Base-by-base conservation (phyloP, 768 basidiomycete species). In the Podaxis carcinomalis region DNA sequence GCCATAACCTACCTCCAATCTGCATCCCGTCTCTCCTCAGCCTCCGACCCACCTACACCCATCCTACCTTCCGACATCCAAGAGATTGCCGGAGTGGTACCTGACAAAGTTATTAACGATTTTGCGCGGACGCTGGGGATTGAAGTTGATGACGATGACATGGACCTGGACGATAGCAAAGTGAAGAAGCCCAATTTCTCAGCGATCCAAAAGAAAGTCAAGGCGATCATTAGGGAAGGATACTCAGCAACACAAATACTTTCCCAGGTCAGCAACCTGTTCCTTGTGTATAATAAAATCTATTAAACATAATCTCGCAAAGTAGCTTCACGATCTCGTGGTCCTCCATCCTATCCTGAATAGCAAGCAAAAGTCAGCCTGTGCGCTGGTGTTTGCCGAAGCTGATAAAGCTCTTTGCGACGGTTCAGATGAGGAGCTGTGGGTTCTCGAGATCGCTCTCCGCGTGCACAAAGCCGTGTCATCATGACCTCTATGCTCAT, bases 1-100 rank as follows among this genome's bases (percentile, higher is more conserved):
- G 90, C 96, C 23, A 98, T 99, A 71, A 99, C 97, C 21, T 98
- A 95, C 72, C 82, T 99, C 27, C 97, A 99, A 70, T 98, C 96
- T 21, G 96, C 95, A 4, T 88, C 92, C 42, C 86, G 97, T 25
- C 80, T 99, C 36, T 89, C 95, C 37, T 77, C 85, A 4, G 89
- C 90, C 1, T 87, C 87, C 10, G 74, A 70, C 40, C 89, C 91
- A 1, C 90, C 92, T 0, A 85, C 84, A 16, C 79, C 84, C 32
- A 93, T 99, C 63, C 86, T 87, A 2, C 74, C 88, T 5, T 69
- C 70, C 14, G 93, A 95, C 63, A 90, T 98, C 11, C 93, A 98
- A 72, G 97, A 99, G 74, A 98, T 98, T 58, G 95, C 95, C 0
- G 97, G 97, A 0, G 91, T 97, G 25, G 93, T 98, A 0, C 97